These are phyloP conservation scores for Phtheirospermum japonicum DNA, from an alignment of 257 asterid species.

Conservation along the genomic window DNA sequence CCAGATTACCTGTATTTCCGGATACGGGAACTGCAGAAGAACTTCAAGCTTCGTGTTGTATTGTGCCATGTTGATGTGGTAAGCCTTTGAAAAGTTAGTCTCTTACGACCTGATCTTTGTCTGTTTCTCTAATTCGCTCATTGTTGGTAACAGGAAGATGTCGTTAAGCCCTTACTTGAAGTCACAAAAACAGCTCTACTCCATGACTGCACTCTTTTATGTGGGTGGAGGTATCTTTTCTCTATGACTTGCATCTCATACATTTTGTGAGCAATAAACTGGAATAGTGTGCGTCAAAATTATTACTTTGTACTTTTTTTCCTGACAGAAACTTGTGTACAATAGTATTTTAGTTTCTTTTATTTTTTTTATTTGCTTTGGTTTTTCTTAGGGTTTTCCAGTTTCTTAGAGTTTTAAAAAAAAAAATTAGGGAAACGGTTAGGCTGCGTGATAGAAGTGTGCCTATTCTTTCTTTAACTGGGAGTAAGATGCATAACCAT, in stretches of 20 bases:
- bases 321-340: too few species aligned
- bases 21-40: slow-evolving; percentile 90
- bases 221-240: slow-evolving; percentile 80
- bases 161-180: slow-evolving; percentile 85
- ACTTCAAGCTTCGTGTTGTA: slow-evolving; percentile 81
- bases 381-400: not conserved
- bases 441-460: too few species aligned
- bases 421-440: too few species aligned
- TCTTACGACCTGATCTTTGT: slow-evolving; percentile 13
- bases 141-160: slow-evolving; percentile 77
- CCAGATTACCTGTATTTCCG: slow-evolving; percentile 95
- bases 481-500: not conserved
- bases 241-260: slow-evolving; percentile 11
- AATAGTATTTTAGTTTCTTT: too few species aligned
- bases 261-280: not conserved
- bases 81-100: slow-evolving; percentile 31
- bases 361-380: too few species aligned
- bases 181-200: slow-evolving; percentile 94
- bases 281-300: not conserved
- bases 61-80: slow-evolving; percentile 98
- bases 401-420: too few species aligned
- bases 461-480: not conserved
- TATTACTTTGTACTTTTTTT: not conserved
- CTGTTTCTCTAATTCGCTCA: slow-evolving; percentile 24
- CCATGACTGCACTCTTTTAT: slow-evolving; percentile 95